phyloP scores from a whole-genome alignment of 2,329 filamentous ascomycete genomes.

The Penicillium sp. region DNA sequence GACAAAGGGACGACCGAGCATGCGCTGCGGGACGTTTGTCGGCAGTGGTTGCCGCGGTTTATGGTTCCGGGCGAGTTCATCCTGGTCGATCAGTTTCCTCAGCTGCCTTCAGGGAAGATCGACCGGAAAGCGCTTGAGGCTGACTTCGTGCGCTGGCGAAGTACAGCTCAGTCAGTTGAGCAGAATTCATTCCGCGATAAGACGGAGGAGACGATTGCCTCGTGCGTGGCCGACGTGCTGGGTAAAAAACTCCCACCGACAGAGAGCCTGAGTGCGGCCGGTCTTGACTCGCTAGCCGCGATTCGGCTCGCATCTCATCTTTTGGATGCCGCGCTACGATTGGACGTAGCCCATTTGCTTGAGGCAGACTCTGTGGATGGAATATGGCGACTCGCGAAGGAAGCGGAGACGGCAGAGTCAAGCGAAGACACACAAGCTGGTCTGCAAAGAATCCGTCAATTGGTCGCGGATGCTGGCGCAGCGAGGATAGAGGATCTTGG shows the following conservation, averaged over 20 bases:
- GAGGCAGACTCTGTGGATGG: constrained; percentile 52
- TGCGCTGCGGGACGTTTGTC: constrained; percentile 61
- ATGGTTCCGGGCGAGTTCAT: constrained; percentile 81
- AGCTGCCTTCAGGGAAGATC: constrained; percentile 80
- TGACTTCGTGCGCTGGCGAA: constrained; percentile 49
- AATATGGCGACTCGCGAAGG: constrained; percentile 37
- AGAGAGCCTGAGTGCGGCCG: constrained; percentile 54
- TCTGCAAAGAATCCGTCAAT: constrained; percentile 20
- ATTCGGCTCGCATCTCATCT: constrained; percentile 67
- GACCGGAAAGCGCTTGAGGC: constrained; percentile 66
- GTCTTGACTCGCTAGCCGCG: constrained; percentile 67
- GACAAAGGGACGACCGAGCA: constrained; percentile 39
- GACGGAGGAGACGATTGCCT: constrained; percentile 38
- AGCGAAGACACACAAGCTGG: constrained; percentile 19
- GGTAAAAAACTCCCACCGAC: constrained; percentile 37
- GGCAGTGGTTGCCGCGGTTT: constrained; percentile 74
- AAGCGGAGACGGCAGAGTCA: constrained; percentile 16
- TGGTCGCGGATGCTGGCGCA: constrained; percentile 30
- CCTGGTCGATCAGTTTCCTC: constrained; percentile 65
- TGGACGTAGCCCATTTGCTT: constrained; percentile 65
- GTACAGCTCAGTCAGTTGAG: constrained; percentile 11
- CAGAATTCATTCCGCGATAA: constrained; percentile 24
- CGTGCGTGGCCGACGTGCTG: constrained; percentile 47
- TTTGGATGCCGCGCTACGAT: constrained; percentile 55
- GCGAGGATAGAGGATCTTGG: constrained; percentile 46